Evolutionary conservation across 1,139 yeast species (phyloP).

Genomic region (Suhomyces chickasaworum): DNA sequence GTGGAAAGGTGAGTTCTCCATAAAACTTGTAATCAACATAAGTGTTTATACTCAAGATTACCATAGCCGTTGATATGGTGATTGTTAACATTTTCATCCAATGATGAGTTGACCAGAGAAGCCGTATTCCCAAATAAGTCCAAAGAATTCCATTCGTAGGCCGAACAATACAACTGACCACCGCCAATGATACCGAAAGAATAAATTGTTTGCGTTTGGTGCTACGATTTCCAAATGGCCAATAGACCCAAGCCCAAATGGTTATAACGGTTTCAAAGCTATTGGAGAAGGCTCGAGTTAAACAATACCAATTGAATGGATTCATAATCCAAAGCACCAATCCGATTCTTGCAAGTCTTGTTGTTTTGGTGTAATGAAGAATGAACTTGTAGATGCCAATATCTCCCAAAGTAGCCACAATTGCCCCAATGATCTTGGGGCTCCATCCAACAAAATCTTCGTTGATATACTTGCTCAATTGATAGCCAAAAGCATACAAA

Average conservation of each 20-base stretch:
- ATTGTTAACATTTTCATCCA: slow-evolving; percentile 15
- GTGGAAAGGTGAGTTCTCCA: slow-evolving; percentile 59
- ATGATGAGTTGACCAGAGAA: slow-evolving; percentile 19
- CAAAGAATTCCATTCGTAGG: slow-evolving; percentile 85
- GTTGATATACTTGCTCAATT: slow-evolving; percentile 17
- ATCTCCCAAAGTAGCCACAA: slow-evolving; percentile 75
- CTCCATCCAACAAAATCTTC: slow-evolving; percentile 20
- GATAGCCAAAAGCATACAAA: slow-evolving; percentile 54
- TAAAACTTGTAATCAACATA: slow-evolving; percentile 66
- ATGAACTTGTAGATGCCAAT: slow-evolving; percentile 55
- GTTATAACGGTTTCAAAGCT: slow-evolving; percentile 77
- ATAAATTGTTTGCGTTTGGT: slow-evolving; percentile 20
- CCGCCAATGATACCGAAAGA: slow-evolving; percentile 42
- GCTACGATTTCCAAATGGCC: slow-evolving; percentile 59
- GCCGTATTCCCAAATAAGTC: slow-evolving; percentile 57
- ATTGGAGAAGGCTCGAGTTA: slow-evolving; percentile 85
- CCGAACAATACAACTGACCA: slow-evolving; percentile 64
- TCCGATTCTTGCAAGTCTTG: slow-evolving; percentile 46
- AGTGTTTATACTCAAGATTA: slow-evolving; percentile 28
- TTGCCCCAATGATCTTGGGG: slow-evolving; percentile 73
- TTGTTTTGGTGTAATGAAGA: slow-evolving; percentile 35
- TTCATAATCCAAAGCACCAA: slow-evolving; percentile 61
- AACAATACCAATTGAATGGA: slow-evolving; percentile 80
- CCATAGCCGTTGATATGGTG: slow-evolving; percentile 17
- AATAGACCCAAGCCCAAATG: slow-evolving; percentile 64